Percentiles rank a stretch among this genome's conserved stretches.
phyloP scores from a whole-genome alignment of 257 asterid genomes.

The Fraxinus quadrangulata region DNA sequence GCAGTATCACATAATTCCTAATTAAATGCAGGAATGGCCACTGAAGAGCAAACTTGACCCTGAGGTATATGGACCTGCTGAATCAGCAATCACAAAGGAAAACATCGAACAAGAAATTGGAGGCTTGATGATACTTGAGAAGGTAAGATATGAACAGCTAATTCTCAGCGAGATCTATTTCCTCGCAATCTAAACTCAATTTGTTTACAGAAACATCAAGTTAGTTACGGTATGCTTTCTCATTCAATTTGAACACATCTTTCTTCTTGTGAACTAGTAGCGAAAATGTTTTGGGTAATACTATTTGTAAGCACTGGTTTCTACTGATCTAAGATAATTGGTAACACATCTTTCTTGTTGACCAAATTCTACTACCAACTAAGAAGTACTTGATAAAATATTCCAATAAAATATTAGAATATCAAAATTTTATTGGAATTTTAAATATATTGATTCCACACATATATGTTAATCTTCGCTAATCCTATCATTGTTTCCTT shows the following conservation, averaged over 20 bases:
- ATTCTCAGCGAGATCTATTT: background rate
- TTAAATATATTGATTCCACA: no score
- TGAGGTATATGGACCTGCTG: constrained; percentile 66
- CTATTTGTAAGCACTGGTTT: no score
- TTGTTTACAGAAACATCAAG: constrained; percentile 46
- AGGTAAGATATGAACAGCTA: constrained; percentile 39
- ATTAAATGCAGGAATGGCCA: constrained; percentile 67
- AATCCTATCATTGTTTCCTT: background rate
- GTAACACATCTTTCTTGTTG: no score
- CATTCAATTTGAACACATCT: background rate
- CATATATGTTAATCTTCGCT: no score
- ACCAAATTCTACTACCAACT: background rate
- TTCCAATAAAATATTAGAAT: no score
- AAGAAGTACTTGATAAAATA: background rate
- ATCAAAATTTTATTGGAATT: background rate
- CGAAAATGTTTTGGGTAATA: background rate
- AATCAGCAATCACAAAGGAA: constrained; percentile 62
- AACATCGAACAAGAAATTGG: constrained; percentile 47
- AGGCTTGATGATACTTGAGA: constrained; percentile 55
- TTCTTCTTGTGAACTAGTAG: background rate
- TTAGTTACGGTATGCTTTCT: constrained; percentile 54
- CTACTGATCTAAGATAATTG: background rate
- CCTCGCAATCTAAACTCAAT: background rate
- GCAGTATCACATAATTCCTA: no score
- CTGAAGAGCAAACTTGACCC: constrained; percentile 75